Evolutionary conservation across 805 yeast species (phyloP), one percentile per base, ranked within the genome.

Genomic region (Ascoidea rubescens): DNA sequence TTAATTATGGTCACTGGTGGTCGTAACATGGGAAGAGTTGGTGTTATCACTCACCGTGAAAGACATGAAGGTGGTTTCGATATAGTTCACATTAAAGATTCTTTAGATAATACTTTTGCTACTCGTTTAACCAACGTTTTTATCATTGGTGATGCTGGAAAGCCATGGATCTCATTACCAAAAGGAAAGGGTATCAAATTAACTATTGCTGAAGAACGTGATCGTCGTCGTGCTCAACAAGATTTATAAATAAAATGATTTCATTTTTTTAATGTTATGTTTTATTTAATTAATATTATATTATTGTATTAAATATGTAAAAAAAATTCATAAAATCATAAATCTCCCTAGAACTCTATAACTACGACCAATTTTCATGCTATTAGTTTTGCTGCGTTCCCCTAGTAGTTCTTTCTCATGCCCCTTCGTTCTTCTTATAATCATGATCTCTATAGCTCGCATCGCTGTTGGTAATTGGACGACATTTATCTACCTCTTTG

Each of bases 111-210:
- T 90, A 77, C 89, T 65, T 88, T 88, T 75, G 96, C 89, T 66
- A 88, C 96, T 74, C 87, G 96, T 82, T 79, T 88, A 67, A 71
- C 82, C 64, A 89, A 89, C 84, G 95, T 89, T 64, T 88, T 89
- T 75, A 84, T 89, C 69, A 83, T 89, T 68, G 96, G 96, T 75
- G 96, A 89, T 78, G 89, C 89, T 67, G 84, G 87, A 75, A 88
- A 87, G 79, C 96, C 96, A 70, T 80, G 79, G 80, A 79, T 89
- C 70, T 87, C 96, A 58, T 79, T 89, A 74, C 96, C 97, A 79
- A 89, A 88, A 91, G 97, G 96, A 79, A 89, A 89, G 84, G 97
- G 97, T 85, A 85, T 89, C 75, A 89, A 89, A 82, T 82, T 89
- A 71, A 72, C 91, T 67, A 89, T 89, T 71, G 79, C 96, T 70